Evolutionary conservation across 2,329 filamentous ascomycete genomes (phyloP), one percentile per base, ranked within the genome.

Genomic region (Cercospora berteroae): DNA sequence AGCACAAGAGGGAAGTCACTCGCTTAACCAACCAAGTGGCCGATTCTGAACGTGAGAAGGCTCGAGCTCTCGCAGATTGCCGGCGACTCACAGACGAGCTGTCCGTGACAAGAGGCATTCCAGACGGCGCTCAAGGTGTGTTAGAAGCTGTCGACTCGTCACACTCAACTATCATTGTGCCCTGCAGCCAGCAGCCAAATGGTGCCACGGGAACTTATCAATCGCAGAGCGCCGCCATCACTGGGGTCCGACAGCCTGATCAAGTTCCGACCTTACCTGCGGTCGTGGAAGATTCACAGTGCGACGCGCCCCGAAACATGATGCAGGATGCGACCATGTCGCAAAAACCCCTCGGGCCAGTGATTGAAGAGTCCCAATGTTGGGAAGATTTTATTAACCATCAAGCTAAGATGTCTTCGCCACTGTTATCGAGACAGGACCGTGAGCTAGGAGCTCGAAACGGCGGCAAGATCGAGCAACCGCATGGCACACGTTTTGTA

Each of bases 21-120:
- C 50, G 61, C 50, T 36, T 64, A 36, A 48, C 50, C 7, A 48
- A 58, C 20, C 13, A 10, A 33, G 33, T 36, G 12, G 36, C n/a
- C n/a, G 61, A 57, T 18, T 16, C 31, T 16, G 31, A 58, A 2
- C 55, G 27, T 58, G 55, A 31, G 27, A 58, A 58, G 16, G 8
- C 27, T 33, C 27, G 31, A 58, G 55, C 55, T 18, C 27, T 58
- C 18, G 61, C 61, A 52, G 44, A 62, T n/a, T 62, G 60, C 60
- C 36, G 27, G n/a, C 60, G 44, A 62, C 42, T 62, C 18, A 50
- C 20, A 1, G n/a, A 55, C 8, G 16, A 62, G 60, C 61, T 66
- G 9, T 18, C 27, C 8, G 31, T 13, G 55, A 20, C 23, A 1
- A n/a, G 31, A 18, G 31, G 29, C 10, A 31, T 31, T 12, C n/a